Evolutionary conservation across 345 rosid genomes (phyloP).

Genomic region (Lepidium africanum): DNA sequence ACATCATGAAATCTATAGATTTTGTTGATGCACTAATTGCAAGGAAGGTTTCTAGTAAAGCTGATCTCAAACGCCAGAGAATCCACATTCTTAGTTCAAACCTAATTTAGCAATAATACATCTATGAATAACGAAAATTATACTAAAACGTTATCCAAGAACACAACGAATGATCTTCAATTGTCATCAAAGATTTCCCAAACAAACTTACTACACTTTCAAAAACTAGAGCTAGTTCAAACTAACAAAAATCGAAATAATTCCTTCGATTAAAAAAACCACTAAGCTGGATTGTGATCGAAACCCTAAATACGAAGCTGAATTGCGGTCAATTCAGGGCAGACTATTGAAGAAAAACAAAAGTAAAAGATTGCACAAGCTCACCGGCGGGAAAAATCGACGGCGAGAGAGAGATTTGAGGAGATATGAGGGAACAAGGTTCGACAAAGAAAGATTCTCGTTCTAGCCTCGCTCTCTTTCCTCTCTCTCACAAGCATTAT

Average conservation of each 20-base stretch:
- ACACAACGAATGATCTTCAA: background rate
- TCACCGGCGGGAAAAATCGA: conserved; percentile 11
- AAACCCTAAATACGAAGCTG: conserved; percentile 19
- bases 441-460: conserved; percentile 11
- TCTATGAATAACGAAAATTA: background rate
- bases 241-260: background rate
- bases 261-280: background rate
- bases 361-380: background rate
- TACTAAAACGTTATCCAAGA: background rate
- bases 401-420: conserved; percentile 19
- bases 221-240: background rate
- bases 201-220: background rate
- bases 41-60: background rate
- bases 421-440: background rate
- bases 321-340: background rate
- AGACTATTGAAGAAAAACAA: background rate
- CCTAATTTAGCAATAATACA: background rate
- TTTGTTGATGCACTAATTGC: background rate
- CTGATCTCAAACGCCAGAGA: background rate
- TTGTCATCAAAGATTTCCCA: background rate
- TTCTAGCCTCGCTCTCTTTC: conserved; percentile 1
- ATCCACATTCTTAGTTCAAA: background rate
- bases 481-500: conserved; percentile 15
- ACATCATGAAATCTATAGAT: background rate
- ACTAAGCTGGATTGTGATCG: background rate